Evolutionary conservation across 2,329 filamentous ascomycete species (phyloP), one percentile per base, ranked within the genome.

Genomic region (Hypocrella siamensis): DNA sequence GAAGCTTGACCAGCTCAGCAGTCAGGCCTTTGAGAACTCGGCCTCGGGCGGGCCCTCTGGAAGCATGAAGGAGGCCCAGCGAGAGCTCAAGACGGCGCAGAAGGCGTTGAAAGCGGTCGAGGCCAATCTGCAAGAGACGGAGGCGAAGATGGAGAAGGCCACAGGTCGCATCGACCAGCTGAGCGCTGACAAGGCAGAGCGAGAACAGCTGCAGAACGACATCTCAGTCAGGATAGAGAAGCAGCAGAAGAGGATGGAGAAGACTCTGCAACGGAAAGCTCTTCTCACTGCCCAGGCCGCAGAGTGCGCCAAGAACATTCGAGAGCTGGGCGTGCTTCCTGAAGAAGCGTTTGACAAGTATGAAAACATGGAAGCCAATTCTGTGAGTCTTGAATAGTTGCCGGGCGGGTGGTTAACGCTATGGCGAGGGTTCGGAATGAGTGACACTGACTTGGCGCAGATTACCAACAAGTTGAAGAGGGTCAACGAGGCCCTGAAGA

Each of bases 311-410:
- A 79, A 84, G 48, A 88, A 86, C 40, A 96, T 98, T 45, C 79
- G 88, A 29, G 85, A 93, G 42, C 65, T 98, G 6, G 90, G 90
- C 42, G 86, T 93, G 14, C 66, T 98, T 12, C 88, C 90, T 0
- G 86, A 96, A 39, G 86, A 94, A 46, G 85, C 88, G 0, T 90
- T 93, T 50, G 81, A 81, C 42, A 90, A 86, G 47, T 98, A 93
- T 51, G 75, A 82, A 47, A 79, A 78, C 43, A 79, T 84, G 53
- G 79, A 84, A 43, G 75, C 78, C 17, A 82, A 86, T 39, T 72
- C 67, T 31, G 80, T 88, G 57, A 57, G 69, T 56, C 5, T 15
- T 25, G 24, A 26, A 9, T 34, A 15, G 2, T 6, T 16, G 6
- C 5, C 18, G 17, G 10, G 4, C 8, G 21, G 8, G 19, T 19